Conservation (phyloP, 164 flowering plant species). For the Warburgia ugandensis region DNA sequence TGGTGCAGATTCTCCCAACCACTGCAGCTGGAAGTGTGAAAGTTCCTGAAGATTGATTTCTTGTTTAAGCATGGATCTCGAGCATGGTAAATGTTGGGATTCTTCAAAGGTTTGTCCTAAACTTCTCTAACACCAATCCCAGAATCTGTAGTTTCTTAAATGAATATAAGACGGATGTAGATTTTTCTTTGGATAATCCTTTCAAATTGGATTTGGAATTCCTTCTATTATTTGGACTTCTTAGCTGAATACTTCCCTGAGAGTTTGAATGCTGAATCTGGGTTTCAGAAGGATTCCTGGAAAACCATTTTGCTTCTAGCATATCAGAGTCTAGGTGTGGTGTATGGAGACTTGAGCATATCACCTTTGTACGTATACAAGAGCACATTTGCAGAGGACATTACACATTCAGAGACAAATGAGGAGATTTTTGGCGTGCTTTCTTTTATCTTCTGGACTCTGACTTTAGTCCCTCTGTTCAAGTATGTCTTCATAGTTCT, state of each 20-base stretch:
- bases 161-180: too few relatives aligned
- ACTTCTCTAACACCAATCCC: background rate
- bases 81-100: constrained; percentile 17
- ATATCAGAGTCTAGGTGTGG: constrained; percentile 88
- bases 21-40: background rate
- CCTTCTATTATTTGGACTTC: too few relatives aligned
- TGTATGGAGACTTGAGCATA: constrained; percentile 81
- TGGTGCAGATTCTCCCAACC: constrained; percentile 4
- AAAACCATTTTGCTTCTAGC: constrained; percentile 54
- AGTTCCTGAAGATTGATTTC: background rate
- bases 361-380: constrained; percentile 85
- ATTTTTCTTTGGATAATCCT: too few relatives aligned
- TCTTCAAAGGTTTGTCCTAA: constrained; percentile 23
- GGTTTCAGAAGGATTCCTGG: constrained; percentile 88
- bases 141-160: background rate
- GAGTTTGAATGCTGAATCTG: too few relatives aligned
- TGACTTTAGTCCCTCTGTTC: constrained; percentile 61
- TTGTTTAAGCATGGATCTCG: constrained; percentile 15
- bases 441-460: constrained; percentile 78
- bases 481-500: constrained; percentile 76
- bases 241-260: too few relatives aligned
- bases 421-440: constrained; percentile 81
- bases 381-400: constrained; percentile 83
- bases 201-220: background rate
- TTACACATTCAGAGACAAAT: constrained; percentile 76